phyloP scores from a whole-genome alignment of 2,329 filamentous ascomycete species.

The Stemphylium vesicarium region DNA sequence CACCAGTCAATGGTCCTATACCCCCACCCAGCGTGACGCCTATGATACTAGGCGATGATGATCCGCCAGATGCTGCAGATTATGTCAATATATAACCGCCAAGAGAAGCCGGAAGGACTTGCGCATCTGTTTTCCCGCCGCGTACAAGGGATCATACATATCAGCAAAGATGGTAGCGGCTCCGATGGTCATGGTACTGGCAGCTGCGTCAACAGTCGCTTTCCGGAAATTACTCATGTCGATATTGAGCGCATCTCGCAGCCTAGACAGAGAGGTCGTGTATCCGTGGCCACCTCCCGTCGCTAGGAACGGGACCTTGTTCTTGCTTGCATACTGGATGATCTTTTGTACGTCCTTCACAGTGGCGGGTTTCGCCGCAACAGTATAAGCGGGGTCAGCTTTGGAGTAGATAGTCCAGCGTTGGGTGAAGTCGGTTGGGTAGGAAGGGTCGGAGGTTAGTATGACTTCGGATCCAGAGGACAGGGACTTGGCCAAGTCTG shows the following conservation, averaged over 20 bases:
- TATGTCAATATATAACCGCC: not conserved
- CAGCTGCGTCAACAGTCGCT: not conserved
- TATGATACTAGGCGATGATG: conserved; percentile 54
- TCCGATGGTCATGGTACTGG: conserved; percentile 2
- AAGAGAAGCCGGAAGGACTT: not conserved
- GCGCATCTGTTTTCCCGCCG: conserved; percentile 3
- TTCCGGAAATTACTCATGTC: not conserved
- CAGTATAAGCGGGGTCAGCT: not conserved
- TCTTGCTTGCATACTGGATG: not conserved
- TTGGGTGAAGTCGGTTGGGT: not conserved
- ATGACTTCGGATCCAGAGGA: not conserved
- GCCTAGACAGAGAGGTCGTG: not conserved
- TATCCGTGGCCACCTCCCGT: not conserved
- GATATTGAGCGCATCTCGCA: conserved; percentile 1
- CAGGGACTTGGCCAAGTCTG: not conserved
- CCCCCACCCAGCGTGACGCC: conserved; percentile 64
- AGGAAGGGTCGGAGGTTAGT: not conserved
- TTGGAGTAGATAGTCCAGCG: conserved; percentile 2
- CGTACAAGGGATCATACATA: conserved; percentile 1
- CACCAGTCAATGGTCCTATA: conserved; percentile 59
- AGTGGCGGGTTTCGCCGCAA: conserved; percentile 2
- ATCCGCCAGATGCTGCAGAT: not conserved
- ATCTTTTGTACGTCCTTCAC: conserved; percentile 1
- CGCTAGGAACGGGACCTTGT: conserved; percentile 2
- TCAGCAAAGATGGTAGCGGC: not conserved